phyloP scores from a whole-genome alignment of 1,284 basidiomycete genomes.

The Omphalotus olearius region DNA sequence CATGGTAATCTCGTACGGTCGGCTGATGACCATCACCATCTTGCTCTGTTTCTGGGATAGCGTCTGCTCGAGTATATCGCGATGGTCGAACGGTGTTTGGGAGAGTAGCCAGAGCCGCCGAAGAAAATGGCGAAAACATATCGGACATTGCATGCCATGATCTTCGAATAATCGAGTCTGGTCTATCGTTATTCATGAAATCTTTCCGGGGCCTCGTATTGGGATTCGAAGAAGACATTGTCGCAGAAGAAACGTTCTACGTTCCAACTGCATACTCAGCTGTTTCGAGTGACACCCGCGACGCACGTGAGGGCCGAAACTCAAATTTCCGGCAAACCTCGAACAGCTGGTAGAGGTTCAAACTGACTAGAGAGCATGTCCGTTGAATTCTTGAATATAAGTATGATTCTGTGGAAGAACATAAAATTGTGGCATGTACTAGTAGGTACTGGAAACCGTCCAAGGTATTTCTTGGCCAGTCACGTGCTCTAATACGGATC shows the following conservation, averaged over 20 bases:
- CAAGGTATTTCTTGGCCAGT: too few relatives aligned
- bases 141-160: conserved; percentile 60
- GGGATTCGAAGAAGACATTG: not conserved
- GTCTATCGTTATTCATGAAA: conserved; percentile 9
- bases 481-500: not conserved
- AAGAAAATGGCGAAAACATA: conserved; percentile 65
- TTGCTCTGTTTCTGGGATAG: conserved; percentile 55
- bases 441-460: too few relatives aligned
- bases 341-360: too few relatives aligned
- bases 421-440: too few relatives aligned
- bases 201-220: not conserved
- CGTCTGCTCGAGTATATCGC: conserved; percentile 65
- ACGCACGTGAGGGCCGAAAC: conserved; percentile 3
- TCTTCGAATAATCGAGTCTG: conserved; percentile 30
- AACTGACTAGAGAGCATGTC: too few relatives aligned
- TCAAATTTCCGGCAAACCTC: too few relatives aligned
- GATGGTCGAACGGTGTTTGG: conserved; percentile 52
- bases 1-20: conserved; percentile 64
- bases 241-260: not conserved
- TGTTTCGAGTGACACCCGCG: not conserved
- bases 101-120: conserved; percentile 61
- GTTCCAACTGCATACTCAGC: too few relatives aligned
- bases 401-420: too few relatives aligned
- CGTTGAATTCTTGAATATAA: too few relatives aligned
- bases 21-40: conserved; percentile 51